phyloP scores from a whole-genome alignment of 2,329 filamentous ascomycete species.

The Dactylellina leptospora region DNA sequence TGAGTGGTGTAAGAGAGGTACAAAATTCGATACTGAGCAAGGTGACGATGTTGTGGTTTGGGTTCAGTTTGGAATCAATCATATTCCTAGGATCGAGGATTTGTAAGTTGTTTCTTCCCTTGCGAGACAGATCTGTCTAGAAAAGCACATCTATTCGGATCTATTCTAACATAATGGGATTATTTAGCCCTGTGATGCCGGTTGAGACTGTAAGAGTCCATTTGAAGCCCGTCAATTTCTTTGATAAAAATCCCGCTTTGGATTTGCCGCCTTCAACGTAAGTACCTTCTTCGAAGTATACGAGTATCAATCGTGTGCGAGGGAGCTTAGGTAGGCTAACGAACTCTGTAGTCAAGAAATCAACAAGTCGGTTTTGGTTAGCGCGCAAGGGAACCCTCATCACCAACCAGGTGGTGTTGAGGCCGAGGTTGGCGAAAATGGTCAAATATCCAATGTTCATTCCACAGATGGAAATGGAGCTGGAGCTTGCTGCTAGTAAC shows the following conservation, averaged over 20 bases:
- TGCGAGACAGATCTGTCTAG: too few species aligned
- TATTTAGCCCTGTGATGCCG: slow-evolving; percentile 70
- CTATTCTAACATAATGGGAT: neutral
- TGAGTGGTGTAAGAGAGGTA: slow-evolving; percentile 63
- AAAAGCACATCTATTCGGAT: neutral
- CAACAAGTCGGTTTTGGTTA: slow-evolving; percentile 28
- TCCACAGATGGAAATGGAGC: neutral
- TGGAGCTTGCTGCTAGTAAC: slow-evolving; percentile 25
- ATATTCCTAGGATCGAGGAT: slow-evolving; percentile 72
- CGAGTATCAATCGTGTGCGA: neutral
- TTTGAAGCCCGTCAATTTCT: slow-evolving; percentile 67
- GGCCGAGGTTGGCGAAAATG: slow-evolving; percentile 18
- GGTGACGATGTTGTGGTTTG: slow-evolving; percentile 67
- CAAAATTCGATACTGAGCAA: slow-evolving; percentile 63
- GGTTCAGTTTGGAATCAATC: slow-evolving; percentile 69
- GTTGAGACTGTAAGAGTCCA: slow-evolving; percentile 67
- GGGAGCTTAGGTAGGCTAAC: neutral
- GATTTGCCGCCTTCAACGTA: slow-evolving; percentile 65
- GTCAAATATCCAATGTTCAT: slow-evolving; percentile 30
- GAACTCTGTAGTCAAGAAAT: slow-evolving; percentile 37
- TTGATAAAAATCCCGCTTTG: slow-evolving; percentile 65
- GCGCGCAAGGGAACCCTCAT: slow-evolving; percentile 11
- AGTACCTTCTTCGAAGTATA: too few species aligned
- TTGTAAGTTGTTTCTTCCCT: slow-evolving; percentile 60
- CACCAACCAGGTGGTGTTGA: slow-evolving; percentile 54